Base-by-base conservation (phyloP, 306 rosid genomes). In the Datisca glomerata region DNA sequence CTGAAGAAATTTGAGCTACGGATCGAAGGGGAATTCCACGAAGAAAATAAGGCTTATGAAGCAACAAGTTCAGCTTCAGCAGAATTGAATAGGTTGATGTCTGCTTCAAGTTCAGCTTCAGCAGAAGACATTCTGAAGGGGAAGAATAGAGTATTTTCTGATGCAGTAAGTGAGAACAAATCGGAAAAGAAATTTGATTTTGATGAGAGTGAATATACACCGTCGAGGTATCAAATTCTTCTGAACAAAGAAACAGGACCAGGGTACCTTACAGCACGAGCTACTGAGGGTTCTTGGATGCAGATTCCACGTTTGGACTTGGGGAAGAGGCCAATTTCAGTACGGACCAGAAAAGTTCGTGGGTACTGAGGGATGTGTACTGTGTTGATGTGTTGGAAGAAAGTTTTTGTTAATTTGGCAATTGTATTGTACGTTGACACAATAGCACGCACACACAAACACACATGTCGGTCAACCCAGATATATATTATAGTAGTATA, bases 291-390 rank as follows among this genome's bases (percentile, higher is more conserved):
- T 1, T 56, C 78, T 10, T 56, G 54, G 58, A 64, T 46, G 56
- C 70, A 47, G 17, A 58, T 55, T 23, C 23, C 52, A 4, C 32
- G 56, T 17, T 21, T 75, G 43, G 69, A 70, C 54, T 22, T 73
- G 23, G 65, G 68, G 56, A 86, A 60, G 60, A 61, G 45, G 56
- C 93, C 87, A 32, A 52, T 76, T 18, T 81, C 94, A 4, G 77
- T 68, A 59, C 71, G 85, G 54, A 68, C 60, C 15, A 57, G 61
- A 66, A 51, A 43, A 35, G 53, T 45, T 3, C 41, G 60, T 12
- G 73, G 61, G 7, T 51, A 49, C 34, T 65, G 59, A n/a, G n/a
- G n/a, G n/a, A n/a, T n/a, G n/a, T n/a, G n/a, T n/a, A n/a, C n/a
- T n/a, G n/a, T n/a, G n/a, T n/a, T n/a, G n/a, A n/a, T n/a, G n/a